Conservation (phyloP, 1,139 yeast species). For the Protomyces inouyei region DNA sequence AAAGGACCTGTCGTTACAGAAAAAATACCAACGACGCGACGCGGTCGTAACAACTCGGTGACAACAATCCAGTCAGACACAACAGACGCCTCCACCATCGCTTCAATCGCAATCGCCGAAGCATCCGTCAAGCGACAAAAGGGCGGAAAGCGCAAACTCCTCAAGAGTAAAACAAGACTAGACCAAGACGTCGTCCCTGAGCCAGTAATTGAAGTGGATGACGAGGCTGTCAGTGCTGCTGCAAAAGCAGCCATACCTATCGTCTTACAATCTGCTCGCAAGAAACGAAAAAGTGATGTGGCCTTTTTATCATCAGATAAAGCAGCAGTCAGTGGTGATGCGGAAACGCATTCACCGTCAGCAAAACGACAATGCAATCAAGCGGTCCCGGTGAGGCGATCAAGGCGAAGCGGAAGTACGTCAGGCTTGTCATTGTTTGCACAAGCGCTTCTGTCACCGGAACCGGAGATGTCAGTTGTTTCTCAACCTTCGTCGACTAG, state of each 20-base stretch:
- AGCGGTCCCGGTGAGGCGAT: background rate
- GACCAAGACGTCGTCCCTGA: background rate
- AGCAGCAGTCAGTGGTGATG: background rate
- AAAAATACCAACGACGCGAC: background rate
- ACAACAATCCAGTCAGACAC: background rate
- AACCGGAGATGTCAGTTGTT: background rate
- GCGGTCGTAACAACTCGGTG: background rate
- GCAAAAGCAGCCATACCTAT: constrained; percentile 12
- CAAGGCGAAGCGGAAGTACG: background rate
- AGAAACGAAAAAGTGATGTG: constrained; percentile 6
- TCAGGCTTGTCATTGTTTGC: background rate
- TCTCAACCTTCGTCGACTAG: background rate
- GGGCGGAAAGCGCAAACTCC: background rate
- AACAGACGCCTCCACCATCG: background rate
- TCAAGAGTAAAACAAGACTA: background rate
- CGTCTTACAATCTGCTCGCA: constrained; percentile 11
- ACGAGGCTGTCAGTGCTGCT: background rate
- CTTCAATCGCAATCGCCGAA: background rate
- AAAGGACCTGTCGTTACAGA: background rate
- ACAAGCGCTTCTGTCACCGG: background rate
- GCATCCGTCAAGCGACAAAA: background rate
- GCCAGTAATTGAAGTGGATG: background rate
- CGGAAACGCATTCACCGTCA: background rate
- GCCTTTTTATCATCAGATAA: background rate
- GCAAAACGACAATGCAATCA: background rate